Evolutionary conservation across 192 early-diverging fungal species (phyloP), one percentile per base, ranked within the genome.

Genomic region (Backusella luteola): DNA sequence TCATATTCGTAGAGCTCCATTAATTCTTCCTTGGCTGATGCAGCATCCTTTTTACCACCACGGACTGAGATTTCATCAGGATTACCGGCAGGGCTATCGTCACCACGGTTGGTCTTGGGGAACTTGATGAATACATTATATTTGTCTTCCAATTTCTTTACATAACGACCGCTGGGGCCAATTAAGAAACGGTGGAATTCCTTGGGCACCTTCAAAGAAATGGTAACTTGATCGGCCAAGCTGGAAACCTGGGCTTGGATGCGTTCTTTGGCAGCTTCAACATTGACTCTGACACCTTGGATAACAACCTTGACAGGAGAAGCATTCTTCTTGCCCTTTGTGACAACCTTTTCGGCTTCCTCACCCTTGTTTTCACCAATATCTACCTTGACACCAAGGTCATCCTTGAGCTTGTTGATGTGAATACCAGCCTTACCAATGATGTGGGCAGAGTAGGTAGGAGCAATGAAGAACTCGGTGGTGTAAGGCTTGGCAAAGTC

Each of bases 361-460:
- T 84, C 87, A 1, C 38, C 44, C 38, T 84, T 84, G 38, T 66
- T 68, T 11, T 81, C 80, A 32, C 73, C 76, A 71, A 93, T 83
- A 73, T 93, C 92, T 75, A 94, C 84, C 39, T 84, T 87, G 63
- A 99, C 93, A 73, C 89, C 88, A 74, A 90, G 88, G 78, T 92
- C 90, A 17, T 91, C 89, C 74, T 90, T 94, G 41, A 97, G 75
- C 66, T 90, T 89, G 77, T 90, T 93, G 69, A 99, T 89, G 74
- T 90, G 88, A 74, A 90, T 91, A 76, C 96, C 96, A 34, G 90
- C 91, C 77, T 94, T 94, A n/a, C 97, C 97, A 76, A 98, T 96
- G 32, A 99, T 86, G 79, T 90, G 93, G 34, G 88, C 86, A 76
- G 86, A 90, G 74, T 83, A 87, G 67, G 76, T 80, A 29, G 88